Percentiles rank a stretch among this genome's conserved stretches.
Conservation (phyloP, 306 rosid species). For the Trichosanthes truncata region DNA sequence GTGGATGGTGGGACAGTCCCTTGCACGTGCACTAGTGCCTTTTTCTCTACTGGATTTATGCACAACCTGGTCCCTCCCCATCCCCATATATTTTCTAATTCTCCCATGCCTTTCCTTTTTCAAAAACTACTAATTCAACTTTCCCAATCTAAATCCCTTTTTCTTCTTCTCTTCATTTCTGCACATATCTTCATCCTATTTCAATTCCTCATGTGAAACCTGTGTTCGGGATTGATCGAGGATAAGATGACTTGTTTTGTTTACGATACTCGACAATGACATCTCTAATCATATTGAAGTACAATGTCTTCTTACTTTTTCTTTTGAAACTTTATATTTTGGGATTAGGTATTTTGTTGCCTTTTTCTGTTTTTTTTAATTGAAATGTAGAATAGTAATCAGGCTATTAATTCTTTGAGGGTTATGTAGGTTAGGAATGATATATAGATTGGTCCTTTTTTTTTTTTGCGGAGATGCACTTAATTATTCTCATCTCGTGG, state of each 20-base stretch:
- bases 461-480: too few species aligned
- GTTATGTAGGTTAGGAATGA: not conserved
- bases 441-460: not conserved
- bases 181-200: not conserved
- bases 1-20: constrained; percentile 66
- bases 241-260: not conserved
- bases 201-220: not conserved
- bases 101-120: not conserved
- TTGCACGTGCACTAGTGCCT: constrained; percentile 70
- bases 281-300: not conserved
- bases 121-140: not conserved
- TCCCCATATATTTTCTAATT: not conserved
- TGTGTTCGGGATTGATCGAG: not conserved
- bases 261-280: not conserved
- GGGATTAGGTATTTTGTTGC: not conserved
- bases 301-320: too few species aligned
- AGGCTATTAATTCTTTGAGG: not conserved
- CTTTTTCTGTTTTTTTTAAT: not conserved
- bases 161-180: not conserved
- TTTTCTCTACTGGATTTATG: constrained; percentile 20
- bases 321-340: not conserved
- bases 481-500: not conserved
- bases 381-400: not conserved
- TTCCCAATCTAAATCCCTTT: not conserved
- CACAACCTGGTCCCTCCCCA: constrained; percentile 18